Conservation (phyloP, 108 stramenopile species). For the Epithemia pelagica region DNA sequence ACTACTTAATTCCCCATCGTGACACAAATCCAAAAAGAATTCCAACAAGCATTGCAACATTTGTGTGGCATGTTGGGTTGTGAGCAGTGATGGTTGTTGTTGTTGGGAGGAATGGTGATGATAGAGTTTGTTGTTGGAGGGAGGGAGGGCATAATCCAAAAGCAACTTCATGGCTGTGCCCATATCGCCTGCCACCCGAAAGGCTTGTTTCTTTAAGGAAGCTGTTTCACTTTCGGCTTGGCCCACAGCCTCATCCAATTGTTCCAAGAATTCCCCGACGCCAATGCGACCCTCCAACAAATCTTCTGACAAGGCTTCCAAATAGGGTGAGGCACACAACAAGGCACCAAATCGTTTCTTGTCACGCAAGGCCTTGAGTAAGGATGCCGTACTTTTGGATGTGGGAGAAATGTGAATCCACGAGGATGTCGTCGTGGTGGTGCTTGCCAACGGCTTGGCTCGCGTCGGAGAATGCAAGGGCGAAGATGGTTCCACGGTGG, state of each 20-base stretch:
- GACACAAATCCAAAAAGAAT: constrained; percentile 76
- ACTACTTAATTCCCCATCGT: constrained; percentile 70
- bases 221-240: constrained; percentile 34
- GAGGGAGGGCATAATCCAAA: constrained; percentile 59
- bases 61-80: constrained; percentile 26
- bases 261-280: constrained; percentile 55
- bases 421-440: not conserved
- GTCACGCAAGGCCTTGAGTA: constrained; percentile 30
- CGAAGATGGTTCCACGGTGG: not conserved
- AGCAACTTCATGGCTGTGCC: constrained; percentile 73
- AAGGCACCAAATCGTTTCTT: constrained; percentile 23
- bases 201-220: constrained; percentile 73
- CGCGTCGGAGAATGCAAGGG: not conserved
- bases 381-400: constrained; percentile 17
- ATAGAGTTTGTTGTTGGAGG: not conserved
- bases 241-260: constrained; percentile 43
- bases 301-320: constrained; percentile 36
- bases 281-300: constrained; percentile 46
- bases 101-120: not conserved
- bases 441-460: not conserved
- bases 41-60: constrained; percentile 74
- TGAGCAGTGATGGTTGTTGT: not conserved
- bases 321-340: constrained; percentile 21
- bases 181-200: constrained; percentile 86
- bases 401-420: constrained; percentile 15